Base-by-base conservation (phyloP, 805 yeast species). In the Candida maris region DNA sequence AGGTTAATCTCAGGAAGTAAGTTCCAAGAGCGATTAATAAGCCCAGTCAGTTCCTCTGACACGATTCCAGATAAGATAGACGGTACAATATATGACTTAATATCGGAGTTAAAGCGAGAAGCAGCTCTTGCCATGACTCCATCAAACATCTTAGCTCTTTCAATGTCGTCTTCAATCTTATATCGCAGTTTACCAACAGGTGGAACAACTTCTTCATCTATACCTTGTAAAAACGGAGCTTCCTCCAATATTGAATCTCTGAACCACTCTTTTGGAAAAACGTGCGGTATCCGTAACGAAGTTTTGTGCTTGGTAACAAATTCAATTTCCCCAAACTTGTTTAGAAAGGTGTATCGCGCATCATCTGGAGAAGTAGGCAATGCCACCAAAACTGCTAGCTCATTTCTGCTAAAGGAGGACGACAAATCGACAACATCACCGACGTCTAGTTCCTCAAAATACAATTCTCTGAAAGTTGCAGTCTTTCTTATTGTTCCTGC, bases 381-480 rank as follows among this genome's bases (percentile, higher is more conserved):
- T 18, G 67, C 72, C 1, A 71, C 77, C 22, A 83, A 69, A 33
- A 81, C 71, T 19, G 74, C 71, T 14, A 81, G 59, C 33, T 68
- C 70, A 4, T 70, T 61, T 25, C 66, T 67, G 33, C 70, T 61
- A 31, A 67, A 51, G 5, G 57, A 65, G 1, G 62, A 57, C 10
- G 64, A 61, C 13, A 81, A 52, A 13, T 77, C 72, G 4, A 81
- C 87, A 31, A 81, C 61, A 55, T 83, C 89, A 30, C 91, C 89
- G 3, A 77, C 61, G 6, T 62, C 45, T 12, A 77, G 31, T 30
- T 56, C 61, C 2, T 31, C 35, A 22, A 45, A 50, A 26, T 56
- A 54, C 5, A 59, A 36, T 22, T 54, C 54, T 14, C 39, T 18
- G 28, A 57, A 46, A 2, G 27, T 22, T 5, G 52, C 35, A 5